Evolutionary conservation across 1,139 yeast genomes (phyloP), one percentile per base, ranked within the genome.

Genomic region (Debaryomycetaceae sp.): DNA sequence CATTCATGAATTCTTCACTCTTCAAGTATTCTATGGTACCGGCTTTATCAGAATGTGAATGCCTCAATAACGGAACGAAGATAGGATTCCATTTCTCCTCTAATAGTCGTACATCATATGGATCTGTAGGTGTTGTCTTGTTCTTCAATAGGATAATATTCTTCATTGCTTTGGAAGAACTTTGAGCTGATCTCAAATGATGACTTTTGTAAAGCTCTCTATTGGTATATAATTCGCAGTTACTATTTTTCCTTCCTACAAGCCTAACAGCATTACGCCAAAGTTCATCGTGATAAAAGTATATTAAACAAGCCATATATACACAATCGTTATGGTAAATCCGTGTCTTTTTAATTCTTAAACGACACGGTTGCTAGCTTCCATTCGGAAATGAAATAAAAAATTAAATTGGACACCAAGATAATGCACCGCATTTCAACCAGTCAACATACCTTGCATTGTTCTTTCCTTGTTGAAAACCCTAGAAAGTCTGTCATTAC

Each of bases 11-110:
- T 23, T 66, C 70, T 0, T 58, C 52, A 2, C 79, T 67, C 6
- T 55, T 56, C 7, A 87, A 63, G 48, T 72, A 74, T 0, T 53
- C 51, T 2, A 71, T 57, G 4, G 85, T 73, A 13, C 63, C 70
- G 0, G 59, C 53, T 13, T 78, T 73, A 43, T 81, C 76, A 20
- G 76, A 65, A 45, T 80, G 83, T 1, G 75, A 70, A 60, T 87
- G 96, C 34, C 76, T 74, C 41, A 89, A 69, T 36, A 89, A 66
- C 0, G 96, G 96, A 3, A 89, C 66, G 56, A 88, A 89, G 5
- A 58, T 58, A 0, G 83, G 75, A 0, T 62, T 58, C 48, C 65
- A 73, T 0, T 69, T 69, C 5, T 66, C 52, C 1, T 58, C 51
- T 5, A 48, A 40, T 41, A 81, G 70, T 14, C 57, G 53, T 37